A percentile compares a stretch with the other conserved stretches of the same genome.
These are phyloP conservation scores for Neovahlkampfia damariscottae DNA, from an alignment of 78 protist species.

Conservation along the genomic window DNA sequence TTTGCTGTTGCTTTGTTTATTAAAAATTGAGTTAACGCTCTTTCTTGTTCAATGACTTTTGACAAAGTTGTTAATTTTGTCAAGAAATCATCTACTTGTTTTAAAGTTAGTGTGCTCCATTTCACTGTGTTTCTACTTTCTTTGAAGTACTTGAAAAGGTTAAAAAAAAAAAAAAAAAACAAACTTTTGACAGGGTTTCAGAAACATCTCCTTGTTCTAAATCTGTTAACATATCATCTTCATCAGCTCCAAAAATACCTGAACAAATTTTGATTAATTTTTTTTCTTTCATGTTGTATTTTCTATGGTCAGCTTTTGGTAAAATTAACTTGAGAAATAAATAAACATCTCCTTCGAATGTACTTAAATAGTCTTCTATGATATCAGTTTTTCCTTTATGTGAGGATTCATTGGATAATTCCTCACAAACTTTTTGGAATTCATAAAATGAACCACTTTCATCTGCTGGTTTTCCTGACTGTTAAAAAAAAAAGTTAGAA, in stretches of 20 bases:
- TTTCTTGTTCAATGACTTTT: conserved; percentile 41
- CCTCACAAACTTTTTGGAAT: background rate
- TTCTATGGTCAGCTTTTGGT: conserved; percentile 40
- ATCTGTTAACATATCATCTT: conserved; percentile 22
- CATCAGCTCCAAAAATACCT: conserved; percentile 5
- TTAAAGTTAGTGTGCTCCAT: conserved; percentile 36
- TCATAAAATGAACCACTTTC: background rate
- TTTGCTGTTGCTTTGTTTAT: background rate
- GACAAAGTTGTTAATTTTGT: conserved; percentile 27
- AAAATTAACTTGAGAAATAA: conserved; percentile 43
- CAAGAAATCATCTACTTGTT: conserved; percentile 39
- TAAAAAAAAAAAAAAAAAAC: background rate
- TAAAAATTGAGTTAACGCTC: conserved; percentile 24
- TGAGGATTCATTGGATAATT: background rate
- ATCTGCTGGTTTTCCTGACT: background rate
- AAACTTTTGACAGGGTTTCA: conserved; percentile 36
- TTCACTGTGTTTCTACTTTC: background rate
- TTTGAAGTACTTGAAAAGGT: background rate
- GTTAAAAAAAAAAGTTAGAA: no score
- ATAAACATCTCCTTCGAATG: conserved; percentile 41
- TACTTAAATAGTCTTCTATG: conserved; percentile 9
- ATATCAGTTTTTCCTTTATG: conserved; percentile 31
- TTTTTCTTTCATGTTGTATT: conserved; percentile 48
- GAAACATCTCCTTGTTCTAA: conserved; percentile 50
- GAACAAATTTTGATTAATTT: conserved; percentile 38